A percentile compares a stretch with the other conserved stretches of the same genome.
Evolutionary conservation across 2,329 filamentous ascomycete genomes (phyloP).

Genomic region (Colletotrichum shisoi): DNA sequence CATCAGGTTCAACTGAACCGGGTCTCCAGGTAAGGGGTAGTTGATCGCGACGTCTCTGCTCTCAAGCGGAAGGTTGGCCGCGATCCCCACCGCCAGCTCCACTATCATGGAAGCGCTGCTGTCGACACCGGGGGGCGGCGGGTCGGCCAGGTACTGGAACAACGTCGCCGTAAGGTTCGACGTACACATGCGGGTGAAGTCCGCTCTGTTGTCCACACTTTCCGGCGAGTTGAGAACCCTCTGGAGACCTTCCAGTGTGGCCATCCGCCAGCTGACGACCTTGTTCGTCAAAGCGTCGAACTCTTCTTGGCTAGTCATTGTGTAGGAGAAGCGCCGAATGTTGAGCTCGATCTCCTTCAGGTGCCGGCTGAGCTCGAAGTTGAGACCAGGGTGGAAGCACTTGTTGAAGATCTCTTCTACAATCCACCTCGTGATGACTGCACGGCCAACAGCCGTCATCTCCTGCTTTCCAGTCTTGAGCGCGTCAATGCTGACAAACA

Average conservation of each 20-base stretch:
- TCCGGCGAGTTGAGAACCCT: conserved; percentile 71
- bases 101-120: conserved; percentile 92
- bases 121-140: conserved; percentile 81
- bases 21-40: conserved; percentile 81
- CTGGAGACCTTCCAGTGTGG: conserved; percentile 89
- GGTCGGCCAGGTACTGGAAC: conserved; percentile 76
- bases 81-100: conserved; percentile 85
- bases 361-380: conserved; percentile 75
- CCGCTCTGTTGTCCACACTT: conserved; percentile 70
- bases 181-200: conserved; percentile 75
- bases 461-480: conserved; percentile 90
- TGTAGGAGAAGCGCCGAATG: conserved; percentile 79
- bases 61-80: conserved; percentile 86
- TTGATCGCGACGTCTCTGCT: conserved; percentile 88
- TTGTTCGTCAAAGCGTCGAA: conserved; percentile 87
- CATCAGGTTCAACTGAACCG: conserved; percentile 78
- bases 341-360: conserved; percentile 89
- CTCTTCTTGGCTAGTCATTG: conserved; percentile 81
- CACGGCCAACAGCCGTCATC: conserved; percentile 94
- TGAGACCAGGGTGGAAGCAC: conserved; percentile 90
- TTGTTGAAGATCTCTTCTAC: conserved; percentile 90
- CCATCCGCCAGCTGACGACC: conserved; percentile 90
- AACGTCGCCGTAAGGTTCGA: conserved; percentile 73
- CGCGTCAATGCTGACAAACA: conserved; percentile 83
- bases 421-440: conserved; percentile 87